These are phyloP conservation scores for Aspergillus bertholletiae DNA, from an alignment of 495 filamentous ascomycete genomes.

Conservation along the genomic window DNA sequence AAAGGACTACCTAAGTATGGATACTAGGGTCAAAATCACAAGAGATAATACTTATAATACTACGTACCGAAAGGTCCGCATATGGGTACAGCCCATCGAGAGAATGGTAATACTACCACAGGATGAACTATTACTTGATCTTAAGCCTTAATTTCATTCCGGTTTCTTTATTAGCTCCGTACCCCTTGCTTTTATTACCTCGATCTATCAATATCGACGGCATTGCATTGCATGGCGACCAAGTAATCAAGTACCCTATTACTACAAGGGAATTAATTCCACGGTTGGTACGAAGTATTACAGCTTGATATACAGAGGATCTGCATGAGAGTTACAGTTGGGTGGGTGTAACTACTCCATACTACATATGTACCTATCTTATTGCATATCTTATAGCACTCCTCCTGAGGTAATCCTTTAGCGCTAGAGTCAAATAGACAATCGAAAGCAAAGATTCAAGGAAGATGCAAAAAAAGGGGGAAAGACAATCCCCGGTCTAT, in stretches of 20 bases:
- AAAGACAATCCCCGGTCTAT: background rate
- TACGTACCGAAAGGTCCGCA: too few relatives aligned
- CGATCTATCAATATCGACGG: background rate
- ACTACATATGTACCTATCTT: background rate
- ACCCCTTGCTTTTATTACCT: background rate
- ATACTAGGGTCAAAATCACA: too few relatives aligned
- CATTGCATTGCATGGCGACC: too few relatives aligned
- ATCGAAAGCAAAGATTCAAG: background rate
- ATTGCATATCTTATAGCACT: background rate
- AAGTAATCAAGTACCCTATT: too few relatives aligned
- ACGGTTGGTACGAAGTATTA: background rate
- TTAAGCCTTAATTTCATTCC: conserved; percentile 7
- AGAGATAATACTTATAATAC: too few relatives aligned
- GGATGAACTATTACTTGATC: background rate
- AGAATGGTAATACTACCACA: background rate
- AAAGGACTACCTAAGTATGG: background rate
- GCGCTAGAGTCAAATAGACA: background rate
- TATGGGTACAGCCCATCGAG: too few relatives aligned
- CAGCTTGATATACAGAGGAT: background rate
- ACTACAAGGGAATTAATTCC: too few relatives aligned
- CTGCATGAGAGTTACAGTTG: too few relatives aligned
- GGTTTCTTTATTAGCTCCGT: background rate
- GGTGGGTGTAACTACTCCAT: too few relatives aligned
- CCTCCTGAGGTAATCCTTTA: background rate
- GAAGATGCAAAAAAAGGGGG: background rate